Conservation (phyloP, 108 stramenopile species). For the Fistulifera pelliculosa region DNA sequence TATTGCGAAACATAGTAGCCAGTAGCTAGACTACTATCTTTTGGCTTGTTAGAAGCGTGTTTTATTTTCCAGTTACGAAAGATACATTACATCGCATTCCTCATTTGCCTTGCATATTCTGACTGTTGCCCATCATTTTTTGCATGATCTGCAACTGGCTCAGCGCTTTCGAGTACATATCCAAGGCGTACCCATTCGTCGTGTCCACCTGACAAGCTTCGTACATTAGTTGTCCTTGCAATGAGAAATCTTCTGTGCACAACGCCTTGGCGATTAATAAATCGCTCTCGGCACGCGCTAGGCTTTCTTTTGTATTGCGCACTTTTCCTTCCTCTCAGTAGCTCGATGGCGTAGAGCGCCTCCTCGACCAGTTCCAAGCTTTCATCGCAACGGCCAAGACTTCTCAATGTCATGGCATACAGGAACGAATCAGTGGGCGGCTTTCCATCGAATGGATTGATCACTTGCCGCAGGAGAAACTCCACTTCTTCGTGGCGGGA, state of each 20-base stretch:
- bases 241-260: slow-evolving; percentile 15
- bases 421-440: slow-evolving; percentile 40
- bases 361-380: slow-evolving; percentile 26
- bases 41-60: too few relatives aligned
- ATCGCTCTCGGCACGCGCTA: slow-evolving; percentile 30
- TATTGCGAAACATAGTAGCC: too few relatives aligned
- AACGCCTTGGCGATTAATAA: slow-evolving; percentile 34
- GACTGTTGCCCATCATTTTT: too few relatives aligned
- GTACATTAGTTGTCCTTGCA: slow-evolving; percentile 20
- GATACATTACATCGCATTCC: too few relatives aligned
- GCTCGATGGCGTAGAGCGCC: slow-evolving; percentile 32
- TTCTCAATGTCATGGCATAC: slow-evolving; percentile 45
- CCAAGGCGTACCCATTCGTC: slow-evolving; percentile 31
- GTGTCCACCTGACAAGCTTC: slow-evolving; percentile 31
- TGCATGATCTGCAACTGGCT: too few relatives aligned
- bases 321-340: slow-evolving; percentile 26
- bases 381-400: slow-evolving; percentile 25
- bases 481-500: slow-evolving; percentile 33
- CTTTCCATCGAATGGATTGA: slow-evolving; percentile 26
- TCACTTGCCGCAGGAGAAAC: slow-evolving; percentile 31
- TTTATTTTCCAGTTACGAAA: too few relatives aligned
- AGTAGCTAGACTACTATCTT: too few relatives aligned
- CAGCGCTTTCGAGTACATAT: slow-evolving; percentile 20
- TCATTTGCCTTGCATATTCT: too few relatives aligned
- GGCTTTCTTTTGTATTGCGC: slow-evolving; percentile 17